Conservation (phyloP, 1,284 basidiomycete species). For the Puccinia novopanici region DNA sequence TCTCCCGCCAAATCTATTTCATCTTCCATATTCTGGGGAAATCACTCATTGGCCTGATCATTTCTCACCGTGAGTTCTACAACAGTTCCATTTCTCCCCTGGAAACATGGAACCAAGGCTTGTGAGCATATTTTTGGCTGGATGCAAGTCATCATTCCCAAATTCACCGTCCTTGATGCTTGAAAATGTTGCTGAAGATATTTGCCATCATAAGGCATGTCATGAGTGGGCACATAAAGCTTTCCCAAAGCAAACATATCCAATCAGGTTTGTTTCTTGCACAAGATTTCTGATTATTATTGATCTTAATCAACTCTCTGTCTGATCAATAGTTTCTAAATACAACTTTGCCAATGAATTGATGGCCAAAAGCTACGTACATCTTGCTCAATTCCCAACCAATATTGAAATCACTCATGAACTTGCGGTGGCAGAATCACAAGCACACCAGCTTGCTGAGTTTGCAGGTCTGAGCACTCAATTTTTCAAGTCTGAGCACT, state of each 20-base stretch:
- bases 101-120: constrained; percentile 39
- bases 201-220: constrained; percentile 22
- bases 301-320: neutral
- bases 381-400: constrained; percentile 16
- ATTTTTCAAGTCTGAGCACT: too few species aligned
- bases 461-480: neutral
- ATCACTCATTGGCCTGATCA: constrained; percentile 15
- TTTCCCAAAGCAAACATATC: constrained; percentile 12
- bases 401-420: constrained; percentile 10
- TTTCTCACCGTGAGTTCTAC: constrained; percentile 15
- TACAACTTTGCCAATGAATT: constrained; percentile 27
- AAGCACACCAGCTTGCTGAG: constrained; percentile 1
- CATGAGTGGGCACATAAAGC: constrained; percentile 37
- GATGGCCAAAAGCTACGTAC: constrained; percentile 1
- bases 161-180: constrained; percentile 21
- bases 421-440: constrained; percentile 16
- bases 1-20: constrained; percentile 21
- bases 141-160: constrained; percentile 14
- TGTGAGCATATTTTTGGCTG: neutral
- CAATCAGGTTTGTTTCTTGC: neutral
- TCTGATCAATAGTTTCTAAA: neutral
- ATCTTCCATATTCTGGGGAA: constrained; percentile 21
- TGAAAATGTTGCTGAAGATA: constrained; percentile 20
- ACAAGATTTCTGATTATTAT: neutral
- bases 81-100: constrained; percentile 20